These are phyloP conservation scores for Dothiorella sarmentorum DNA, from an alignment of 2,329 filamentous ascomycete genomes.

Conservation along the genomic window DNA sequence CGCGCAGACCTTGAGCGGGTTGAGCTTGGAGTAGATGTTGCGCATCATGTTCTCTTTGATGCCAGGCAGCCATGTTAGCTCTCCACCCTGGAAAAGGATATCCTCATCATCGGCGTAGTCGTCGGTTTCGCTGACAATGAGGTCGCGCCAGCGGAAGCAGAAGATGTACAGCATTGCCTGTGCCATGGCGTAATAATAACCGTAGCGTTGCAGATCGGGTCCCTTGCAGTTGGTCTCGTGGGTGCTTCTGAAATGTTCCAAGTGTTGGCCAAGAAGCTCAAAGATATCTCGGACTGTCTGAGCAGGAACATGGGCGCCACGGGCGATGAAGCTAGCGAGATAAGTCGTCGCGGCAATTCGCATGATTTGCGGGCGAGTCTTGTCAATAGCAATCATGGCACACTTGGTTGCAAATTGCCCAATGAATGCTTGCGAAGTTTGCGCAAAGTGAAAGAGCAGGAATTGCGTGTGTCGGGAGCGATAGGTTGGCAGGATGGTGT, in stretches of 20 bases:
- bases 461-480: constrained; percentile 94
- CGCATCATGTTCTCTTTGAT: constrained; percentile 71
- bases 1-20: constrained; percentile 92
- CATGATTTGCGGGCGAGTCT: constrained; percentile 60
- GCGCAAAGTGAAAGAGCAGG: constrained; percentile 90
- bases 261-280: constrained; percentile 69
- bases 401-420: constrained; percentile 80
- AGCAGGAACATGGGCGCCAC: constrained; percentile 76
- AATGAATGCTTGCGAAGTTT: constrained; percentile 72
- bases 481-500: constrained; percentile 84
- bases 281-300: constrained; percentile 80
- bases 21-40: constrained; percentile 83
- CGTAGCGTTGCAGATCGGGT: constrained; percentile 80
- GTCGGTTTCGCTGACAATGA: constrained; percentile 59
- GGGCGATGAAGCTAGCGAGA: constrained; percentile 88
- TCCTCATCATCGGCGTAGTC: constrained; percentile 47
- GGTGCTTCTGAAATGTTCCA: constrained; percentile 69
- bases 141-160: constrained; percentile 95
- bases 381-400: constrained; percentile 68
- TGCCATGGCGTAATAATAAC: constrained; percentile 81
- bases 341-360: constrained; percentile 88
- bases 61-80: constrained; percentile 73
- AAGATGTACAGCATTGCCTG: constrained; percentile 92
- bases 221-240: constrained; percentile 74
- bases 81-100: constrained; percentile 63